Evolutionary conservation across 2,329 filamentous ascomycete genomes (phyloP).

Genomic region (Echinosphaeria canescens): DNA sequence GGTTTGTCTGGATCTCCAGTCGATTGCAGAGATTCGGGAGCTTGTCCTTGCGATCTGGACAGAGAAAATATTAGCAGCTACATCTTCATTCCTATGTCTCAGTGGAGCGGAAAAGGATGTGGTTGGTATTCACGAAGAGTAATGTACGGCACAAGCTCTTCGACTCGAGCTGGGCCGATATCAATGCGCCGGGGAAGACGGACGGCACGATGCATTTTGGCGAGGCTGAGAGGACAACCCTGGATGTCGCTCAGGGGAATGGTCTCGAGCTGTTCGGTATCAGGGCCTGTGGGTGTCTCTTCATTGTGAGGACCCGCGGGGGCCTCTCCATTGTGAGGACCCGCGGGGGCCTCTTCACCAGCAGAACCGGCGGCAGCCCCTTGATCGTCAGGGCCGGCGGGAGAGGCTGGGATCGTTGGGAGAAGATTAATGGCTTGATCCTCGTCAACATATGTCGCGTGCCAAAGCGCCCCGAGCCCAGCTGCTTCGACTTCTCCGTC

Average conservation of each 20-base stretch:
- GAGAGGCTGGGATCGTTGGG: too few species aligned
- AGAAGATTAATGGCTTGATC: slow-evolving; percentile 1
- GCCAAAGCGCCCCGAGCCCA: slow-evolving; percentile 1
- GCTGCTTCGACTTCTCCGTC: slow-evolving; percentile 1
- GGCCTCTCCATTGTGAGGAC: too few species aligned
- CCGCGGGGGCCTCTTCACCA: too few species aligned
- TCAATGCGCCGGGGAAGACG: slow-evolving; percentile 5
- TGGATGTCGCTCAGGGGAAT: slow-evolving; percentile 1
- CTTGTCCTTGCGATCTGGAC: slow-evolving; percentile 3
- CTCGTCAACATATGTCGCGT: neutral
- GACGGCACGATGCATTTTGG: slow-evolving; percentile 1
- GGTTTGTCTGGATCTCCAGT: slow-evolving; percentile 3
- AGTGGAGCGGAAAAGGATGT: neutral
- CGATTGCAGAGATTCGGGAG: slow-evolving; percentile 3
- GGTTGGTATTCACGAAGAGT: slow-evolving; percentile 3
- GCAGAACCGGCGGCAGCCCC: too few species aligned
- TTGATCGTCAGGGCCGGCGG: neutral
- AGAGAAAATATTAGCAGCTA: slow-evolving; percentile 2
- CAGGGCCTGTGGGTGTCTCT: too few species aligned
- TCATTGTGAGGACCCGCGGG: too few species aligned
- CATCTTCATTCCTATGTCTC: too few species aligned
- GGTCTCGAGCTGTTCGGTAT: too few species aligned
- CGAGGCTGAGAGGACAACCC: slow-evolving; percentile 3
- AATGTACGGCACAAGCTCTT: too few species aligned
- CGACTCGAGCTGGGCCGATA: slow-evolving; percentile 1